phyloP scores from a whole-genome alignment of 73 alveolate genomes.

The Halteria grandinella region DNA sequence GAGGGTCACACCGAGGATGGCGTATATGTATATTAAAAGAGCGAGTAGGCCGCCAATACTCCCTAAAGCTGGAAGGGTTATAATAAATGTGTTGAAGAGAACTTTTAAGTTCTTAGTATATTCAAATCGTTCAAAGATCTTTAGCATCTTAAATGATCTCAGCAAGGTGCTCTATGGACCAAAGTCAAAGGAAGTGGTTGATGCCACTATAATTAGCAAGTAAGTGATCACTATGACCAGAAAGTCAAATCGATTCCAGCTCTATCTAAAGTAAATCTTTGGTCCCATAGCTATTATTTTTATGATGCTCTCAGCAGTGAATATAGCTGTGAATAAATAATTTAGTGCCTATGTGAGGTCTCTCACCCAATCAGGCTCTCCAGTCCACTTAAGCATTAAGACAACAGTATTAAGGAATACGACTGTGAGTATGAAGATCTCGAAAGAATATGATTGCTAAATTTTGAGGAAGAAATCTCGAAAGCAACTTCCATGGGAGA shows the following conservation, averaged over 20 bases:
- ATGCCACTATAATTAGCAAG: background rate
- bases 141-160: slow-evolving; percentile 63
- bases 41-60: slow-evolving; percentile 67
- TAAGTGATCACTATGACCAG: slow-evolving; percentile 30
- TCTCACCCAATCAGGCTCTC: background rate
- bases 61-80: slow-evolving; percentile 64
- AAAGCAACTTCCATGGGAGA: background rate
- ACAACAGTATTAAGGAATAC: slow-evolving; percentile 29
- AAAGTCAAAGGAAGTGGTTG: background rate
- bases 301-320: slow-evolving; percentile 20
- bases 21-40: slow-evolving; percentile 59
- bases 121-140: slow-evolving; percentile 44
- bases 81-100: slow-evolving; percentile 65
- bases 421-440: background rate
- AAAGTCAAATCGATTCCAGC: slow-evolving; percentile 63
- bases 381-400: slow-evolving; percentile 18
- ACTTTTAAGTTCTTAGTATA: slow-evolving; percentile 56
- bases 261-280: slow-evolving; percentile 6
- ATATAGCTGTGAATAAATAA: slow-evolving; percentile 39
- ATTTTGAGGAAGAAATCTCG: slow-evolving; percentile 3
- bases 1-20: slow-evolving; percentile 45
- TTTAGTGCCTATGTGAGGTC: background rate
- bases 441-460: too few species aligned
- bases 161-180: slow-evolving; percentile 45
- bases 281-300: slow-evolving; percentile 45